phyloP scores from a whole-genome alignment of 805 yeast species.

The Wickerhamomyces strasburgensis region DNA sequence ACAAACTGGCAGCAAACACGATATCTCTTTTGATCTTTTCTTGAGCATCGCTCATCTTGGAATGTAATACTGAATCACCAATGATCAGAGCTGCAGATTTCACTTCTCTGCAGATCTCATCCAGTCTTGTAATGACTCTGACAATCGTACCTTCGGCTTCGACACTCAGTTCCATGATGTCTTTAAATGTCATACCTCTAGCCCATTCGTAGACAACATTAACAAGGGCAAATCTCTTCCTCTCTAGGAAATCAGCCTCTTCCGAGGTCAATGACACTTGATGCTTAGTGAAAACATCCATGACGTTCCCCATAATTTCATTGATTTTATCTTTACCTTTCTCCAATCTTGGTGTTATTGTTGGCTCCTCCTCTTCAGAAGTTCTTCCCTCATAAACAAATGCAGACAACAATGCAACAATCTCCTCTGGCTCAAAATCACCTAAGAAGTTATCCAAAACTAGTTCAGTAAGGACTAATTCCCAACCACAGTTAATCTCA shows the following conservation, averaged over 20 bases:
- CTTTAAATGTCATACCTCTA: constrained; percentile 84
- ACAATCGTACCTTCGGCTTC: constrained; percentile 97
- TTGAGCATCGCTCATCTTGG: constrained; percentile 88
- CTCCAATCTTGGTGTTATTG: constrained; percentile 74
- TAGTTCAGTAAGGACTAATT: constrained; percentile 81
- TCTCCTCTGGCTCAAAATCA: constrained; percentile 91
- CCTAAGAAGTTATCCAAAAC: constrained; percentile 88
- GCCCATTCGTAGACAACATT: constrained; percentile 99
- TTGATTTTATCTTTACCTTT: constrained; percentile 62
- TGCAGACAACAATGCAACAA: constrained; percentile 88
- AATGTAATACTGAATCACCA: constrained; percentile 86
- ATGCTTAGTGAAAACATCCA: constrained; percentile 55
- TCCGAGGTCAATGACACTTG: constrained; percentile 78
- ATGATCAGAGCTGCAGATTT: constrained; percentile 90
- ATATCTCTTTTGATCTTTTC: constrained; percentile 94
- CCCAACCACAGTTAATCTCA: constrained; percentile 90
- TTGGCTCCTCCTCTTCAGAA: constrained; percentile 54
- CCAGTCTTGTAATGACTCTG: constrained; percentile 88
- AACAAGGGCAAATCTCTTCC: constrained; percentile 82
- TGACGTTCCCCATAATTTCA: constrained; percentile 61
- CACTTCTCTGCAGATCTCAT: constrained; percentile 93
- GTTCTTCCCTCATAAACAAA: constrained; percentile 86
- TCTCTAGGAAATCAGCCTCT: constrained; percentile 78
- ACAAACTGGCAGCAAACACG: constrained; percentile 93
- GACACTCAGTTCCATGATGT: constrained; percentile 81